Percentiles rank a stretch among this genome's conserved stretches.
phyloP scores from a whole-genome alignment of 805 yeast genomes.

The Pichia cabralensis region DNA sequence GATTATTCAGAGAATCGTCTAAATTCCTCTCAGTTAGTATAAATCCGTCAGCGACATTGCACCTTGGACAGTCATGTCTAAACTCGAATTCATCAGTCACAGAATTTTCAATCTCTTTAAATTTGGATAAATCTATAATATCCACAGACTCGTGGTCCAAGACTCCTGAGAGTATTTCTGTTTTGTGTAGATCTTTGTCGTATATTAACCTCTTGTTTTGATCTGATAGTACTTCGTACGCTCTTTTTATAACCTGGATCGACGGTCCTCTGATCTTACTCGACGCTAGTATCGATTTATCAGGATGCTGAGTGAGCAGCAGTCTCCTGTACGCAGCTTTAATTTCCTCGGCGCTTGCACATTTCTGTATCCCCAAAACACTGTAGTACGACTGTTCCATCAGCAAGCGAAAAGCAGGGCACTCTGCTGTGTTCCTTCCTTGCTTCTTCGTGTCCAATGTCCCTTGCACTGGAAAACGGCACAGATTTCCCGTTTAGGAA shows the following conservation, averaged over 20 bases:
- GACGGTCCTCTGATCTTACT: no score
- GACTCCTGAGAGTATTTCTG: no score
- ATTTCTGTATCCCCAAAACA: no score
- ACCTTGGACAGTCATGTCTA: conserved; percentile 48
- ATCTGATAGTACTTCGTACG: conserved; percentile 50
- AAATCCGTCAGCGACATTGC: conserved; percentile 38
- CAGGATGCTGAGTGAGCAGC: conserved; percentile 69
- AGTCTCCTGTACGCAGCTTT: conserved; percentile 54
- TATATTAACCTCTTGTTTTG: conserved; percentile 34
- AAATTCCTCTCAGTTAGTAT: conserved; percentile 51
- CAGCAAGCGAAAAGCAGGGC: no score
- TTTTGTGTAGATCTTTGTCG: conserved; percentile 39
- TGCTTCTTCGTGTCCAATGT: no score
- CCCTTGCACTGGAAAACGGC: no score
- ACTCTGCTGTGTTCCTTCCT: no score
- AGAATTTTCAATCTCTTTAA: conserved; percentile 25
- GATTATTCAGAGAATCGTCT: conserved; percentile 33
- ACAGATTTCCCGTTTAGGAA: no score
- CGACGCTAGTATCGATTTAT: conserved; percentile 37
- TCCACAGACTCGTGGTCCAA: no score
- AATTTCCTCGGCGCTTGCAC: conserved; percentile 34
- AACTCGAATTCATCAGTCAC: no score
- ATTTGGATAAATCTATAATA: conserved; percentile 47
- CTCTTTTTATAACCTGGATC: conserved; percentile 41
- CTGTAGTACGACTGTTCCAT: no score